Evolutionary conservation across 208 protist genomes (phyloP), one percentile per base, ranked within the genome.

Genomic region (Plasmodiophora brassicae): DNA sequence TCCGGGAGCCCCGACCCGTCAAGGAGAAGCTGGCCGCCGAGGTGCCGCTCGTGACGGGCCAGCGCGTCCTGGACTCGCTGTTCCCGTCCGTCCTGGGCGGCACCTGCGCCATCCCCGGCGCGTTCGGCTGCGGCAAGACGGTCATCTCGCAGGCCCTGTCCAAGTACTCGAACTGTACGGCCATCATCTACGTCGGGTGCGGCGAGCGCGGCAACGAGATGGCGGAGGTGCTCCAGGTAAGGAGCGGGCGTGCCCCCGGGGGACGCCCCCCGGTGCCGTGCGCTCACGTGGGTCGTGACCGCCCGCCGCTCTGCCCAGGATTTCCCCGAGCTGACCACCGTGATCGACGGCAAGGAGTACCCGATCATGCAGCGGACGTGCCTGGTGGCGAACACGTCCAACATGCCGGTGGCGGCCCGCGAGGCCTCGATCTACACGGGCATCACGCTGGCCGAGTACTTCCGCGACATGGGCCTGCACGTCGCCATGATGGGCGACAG

Each of bases 401-500:
- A 99, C 94, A 99, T 99, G 98, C 98, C 99, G 35, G 98, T 99
- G 65, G 98, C 99, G 88, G 98, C 99, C 36, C 97, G 99, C 95
- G 98, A 91, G 94, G 98, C 99, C n/a, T 99, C 98, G 39, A 99
- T 99, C 90, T 99, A 99, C 93, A 99, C 98, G 0, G 97, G 97
- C 90, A 99, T 99, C 91, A 99, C 98, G 32, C 93, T 99, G 0
- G 96, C 98, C 43, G 98, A 99, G 93, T 99, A 99, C 94, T 98
- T 99, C 93, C 94, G 99, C 91, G 99, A 99, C 94, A 98, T 99
- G 98, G 99, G 99, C 87, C 96, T 97, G 89, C 97, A 99, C 94
- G 98, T 99, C 86, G 95, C 98, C 88, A 99, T 99, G 97, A 99
- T 99, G 97, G 98, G 98, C 87, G 98, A 99, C 93, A 99, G 98